Evolutionary conservation across 345 rosid species (phyloP).

Genomic region (Sisymbrium irio): DNA sequence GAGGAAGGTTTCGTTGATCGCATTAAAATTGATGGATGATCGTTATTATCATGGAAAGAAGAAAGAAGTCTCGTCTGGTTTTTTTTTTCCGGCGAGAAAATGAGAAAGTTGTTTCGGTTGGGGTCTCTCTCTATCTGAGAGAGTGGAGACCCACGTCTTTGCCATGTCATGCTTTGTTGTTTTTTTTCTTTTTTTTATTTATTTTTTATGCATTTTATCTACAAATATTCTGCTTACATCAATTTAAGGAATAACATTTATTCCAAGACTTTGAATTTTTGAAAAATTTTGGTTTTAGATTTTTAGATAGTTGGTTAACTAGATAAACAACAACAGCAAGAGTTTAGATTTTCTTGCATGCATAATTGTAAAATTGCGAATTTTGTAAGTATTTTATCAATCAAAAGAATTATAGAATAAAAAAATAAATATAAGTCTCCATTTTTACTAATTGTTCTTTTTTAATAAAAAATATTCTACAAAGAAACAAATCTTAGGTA

Average conservation of each 20-base stretch:
- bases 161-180: constrained; percentile 23
- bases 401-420: no score
- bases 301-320: not conserved
- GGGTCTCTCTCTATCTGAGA: not conserved
- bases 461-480: no score
- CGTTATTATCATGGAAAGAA: not conserved
- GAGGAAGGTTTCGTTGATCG: constrained; percentile 40
- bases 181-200: not conserved
- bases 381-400: no score
- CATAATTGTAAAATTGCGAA: no score
- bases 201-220: not conserved
- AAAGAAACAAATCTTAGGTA: no score
- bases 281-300: not conserved
- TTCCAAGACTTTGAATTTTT: not conserved
- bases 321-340: not conserved
- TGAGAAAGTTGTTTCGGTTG: not conserved
- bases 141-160: constrained; percentile 38
- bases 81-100: constrained; percentile 23
- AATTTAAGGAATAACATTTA: not conserved
- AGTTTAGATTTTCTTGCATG: no score
- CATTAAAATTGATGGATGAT: constrained; percentile 28
- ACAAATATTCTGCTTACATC: not conserved
- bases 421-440: no score
- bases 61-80: not conserved
- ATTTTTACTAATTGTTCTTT: no score